Conservation (phyloP, 805 yeast genomes). For the Grigorovia jiainica region DNA sequence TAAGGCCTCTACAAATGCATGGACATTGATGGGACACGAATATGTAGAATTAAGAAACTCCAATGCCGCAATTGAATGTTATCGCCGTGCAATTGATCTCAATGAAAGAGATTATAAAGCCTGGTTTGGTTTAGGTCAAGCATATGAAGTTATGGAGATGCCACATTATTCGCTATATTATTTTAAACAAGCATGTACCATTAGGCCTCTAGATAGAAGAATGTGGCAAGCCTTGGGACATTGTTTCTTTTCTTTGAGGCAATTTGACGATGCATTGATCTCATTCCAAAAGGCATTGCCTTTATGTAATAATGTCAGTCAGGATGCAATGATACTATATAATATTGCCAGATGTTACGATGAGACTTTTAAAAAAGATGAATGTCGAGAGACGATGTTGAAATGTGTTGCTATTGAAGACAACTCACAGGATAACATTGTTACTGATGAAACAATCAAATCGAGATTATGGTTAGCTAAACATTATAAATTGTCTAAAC, state of each 20-base stretch:
- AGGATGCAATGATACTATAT: constrained; percentile 44
- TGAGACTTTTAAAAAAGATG: constrained; percentile 40
- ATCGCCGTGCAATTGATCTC: constrained; percentile 85
- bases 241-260: constrained; percentile 73
- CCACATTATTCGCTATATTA: constrained; percentile 85
- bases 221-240: constrained; percentile 96
- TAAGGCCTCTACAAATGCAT: constrained; percentile 74
- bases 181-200: constrained; percentile 80
- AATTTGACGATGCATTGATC: constrained; percentile 63
- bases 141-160: constrained; percentile 94
- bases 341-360: constrained; percentile 63
- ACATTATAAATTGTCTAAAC: constrained; percentile 44
- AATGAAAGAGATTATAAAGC: constrained; percentile 86
- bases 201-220: constrained; percentile 81
- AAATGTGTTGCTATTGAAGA: constrained; percentile 51
- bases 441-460: constrained; percentile 63
- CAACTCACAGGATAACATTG: constrained; percentile 49
- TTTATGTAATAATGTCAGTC: constrained; percentile 41
- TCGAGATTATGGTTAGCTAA: constrained; percentile 85
- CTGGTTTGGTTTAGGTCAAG: constrained; percentile 98
- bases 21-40: constrained; percentile 99
- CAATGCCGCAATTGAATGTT: constrained; percentile 95
- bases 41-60: constrained; percentile 92
- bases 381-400: constrained; percentile 50
- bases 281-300: constrained; percentile 71